Conservation (phyloP, 2,329 filamentous ascomycete genomes). For the Talaromyces sp. region DNA sequence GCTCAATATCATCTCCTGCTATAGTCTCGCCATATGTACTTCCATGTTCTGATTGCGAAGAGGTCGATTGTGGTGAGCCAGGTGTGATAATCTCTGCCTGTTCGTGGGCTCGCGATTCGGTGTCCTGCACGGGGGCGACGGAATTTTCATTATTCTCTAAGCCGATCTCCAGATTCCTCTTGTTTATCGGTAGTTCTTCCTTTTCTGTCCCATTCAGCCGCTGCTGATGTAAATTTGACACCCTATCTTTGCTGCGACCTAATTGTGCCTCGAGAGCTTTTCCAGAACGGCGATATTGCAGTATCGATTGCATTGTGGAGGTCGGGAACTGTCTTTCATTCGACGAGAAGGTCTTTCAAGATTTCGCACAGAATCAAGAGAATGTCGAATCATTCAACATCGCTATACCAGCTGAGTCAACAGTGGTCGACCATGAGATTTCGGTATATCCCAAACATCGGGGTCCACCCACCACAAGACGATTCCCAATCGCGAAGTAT, state of each 20-base stretch:
- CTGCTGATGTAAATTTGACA: conserved; percentile 23
- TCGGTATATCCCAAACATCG: not conserved
- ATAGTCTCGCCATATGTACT: not conserved
- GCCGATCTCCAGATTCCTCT: conserved; percentile 9
- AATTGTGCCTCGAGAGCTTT: conserved; percentile 26
- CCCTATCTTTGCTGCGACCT: conserved; percentile 22
- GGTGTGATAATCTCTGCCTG: not conserved
- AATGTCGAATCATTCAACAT: not conserved
- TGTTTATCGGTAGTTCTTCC: conserved; percentile 14
- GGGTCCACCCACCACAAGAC: not conserved
- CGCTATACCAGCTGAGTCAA: not conserved
- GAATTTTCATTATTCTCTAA: not conserved
- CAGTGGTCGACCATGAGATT: not conserved
- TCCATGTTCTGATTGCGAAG: not conserved
- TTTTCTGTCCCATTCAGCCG: conserved; percentile 14
- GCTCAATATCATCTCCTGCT: conserved; percentile 12
- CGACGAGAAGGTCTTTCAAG: not conserved
- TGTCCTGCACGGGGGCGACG: not conserved
- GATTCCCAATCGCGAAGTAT: not conserved
- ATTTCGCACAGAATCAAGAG: not conserved
- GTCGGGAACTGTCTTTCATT: not conserved
- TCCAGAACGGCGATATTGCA: conserved; percentile 29
- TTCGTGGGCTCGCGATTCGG: not conserved
- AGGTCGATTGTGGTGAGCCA: not conserved
- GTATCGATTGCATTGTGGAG: conserved; percentile 28